Conservation (phyloP, 768 basidiomycete genomes). For the Suillus tomentosus region DNA sequence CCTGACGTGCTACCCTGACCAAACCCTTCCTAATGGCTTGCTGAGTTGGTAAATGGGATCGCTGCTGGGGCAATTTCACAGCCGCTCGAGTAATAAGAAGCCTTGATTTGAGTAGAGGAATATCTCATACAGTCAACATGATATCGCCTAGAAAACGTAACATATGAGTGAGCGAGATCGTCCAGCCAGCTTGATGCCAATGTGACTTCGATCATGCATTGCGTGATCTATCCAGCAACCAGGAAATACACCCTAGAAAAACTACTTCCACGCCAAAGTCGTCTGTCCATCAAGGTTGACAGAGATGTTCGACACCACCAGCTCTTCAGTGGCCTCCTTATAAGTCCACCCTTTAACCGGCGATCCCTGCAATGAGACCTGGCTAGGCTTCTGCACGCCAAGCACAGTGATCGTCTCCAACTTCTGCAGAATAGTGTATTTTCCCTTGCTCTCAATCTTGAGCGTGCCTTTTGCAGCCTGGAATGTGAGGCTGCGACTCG, state of each 20-base stretch:
- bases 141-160: background rate
- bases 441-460: conserved; percentile 38
- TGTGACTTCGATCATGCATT: background rate
- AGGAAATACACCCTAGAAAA: background rate
- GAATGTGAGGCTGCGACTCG: conserved; percentile 50
- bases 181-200: background rate
- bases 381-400: conserved; percentile 48
- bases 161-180: background rate
- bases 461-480: conserved; percentile 37
- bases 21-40: background rate
- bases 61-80: background rate
- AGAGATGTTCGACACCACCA: conserved; percentile 41
- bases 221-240: background rate
- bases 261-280: conserved; percentile 38
- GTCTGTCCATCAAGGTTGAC: conserved; percentile 45
- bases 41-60: background rate
- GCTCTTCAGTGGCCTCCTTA: conserved; percentile 37
- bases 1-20: too few species aligned
- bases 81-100: background rate
- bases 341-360: conserved; percentile 42
- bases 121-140: background rate
- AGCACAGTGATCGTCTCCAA: conserved; percentile 59
- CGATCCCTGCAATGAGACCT: conserved; percentile 43
- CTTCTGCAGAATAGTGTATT: conserved; percentile 40
- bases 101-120: background rate